These are phyloP conservation scores for Jamesozyma gamospora DNA, from an alignment of 805 yeast species.

Conservation along the genomic window DNA sequence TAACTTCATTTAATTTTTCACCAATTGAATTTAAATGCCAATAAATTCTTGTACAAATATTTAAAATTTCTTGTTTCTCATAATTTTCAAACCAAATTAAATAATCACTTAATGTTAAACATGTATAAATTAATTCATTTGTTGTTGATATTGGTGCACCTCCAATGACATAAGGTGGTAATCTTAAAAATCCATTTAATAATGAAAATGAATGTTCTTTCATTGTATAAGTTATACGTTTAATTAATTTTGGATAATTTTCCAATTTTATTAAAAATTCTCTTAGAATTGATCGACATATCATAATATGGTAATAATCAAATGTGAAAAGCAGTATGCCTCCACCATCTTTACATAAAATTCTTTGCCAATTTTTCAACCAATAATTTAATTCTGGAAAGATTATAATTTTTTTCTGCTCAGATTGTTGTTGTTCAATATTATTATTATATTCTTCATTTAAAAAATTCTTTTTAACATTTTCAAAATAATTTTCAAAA, in stretches of 20 bases:
- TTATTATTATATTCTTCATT: neutral
- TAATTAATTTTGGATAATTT: constrained; percentile 18
- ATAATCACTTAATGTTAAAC: constrained; percentile 42
- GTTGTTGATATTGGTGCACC: constrained; percentile 47
- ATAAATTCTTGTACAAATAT: constrained; percentile 41
- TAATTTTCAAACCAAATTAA: constrained; percentile 31
- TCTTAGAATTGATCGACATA: constrained; percentile 28
- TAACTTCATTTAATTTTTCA: constrained; percentile 47
- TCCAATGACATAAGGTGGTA: constrained; percentile 38
- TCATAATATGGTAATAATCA: constrained; percentile 40
- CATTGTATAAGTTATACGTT: constrained; percentile 32
- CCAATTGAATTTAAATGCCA: constrained; percentile 53
- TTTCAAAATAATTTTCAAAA: constrained; percentile 19
- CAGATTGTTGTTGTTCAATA: neutral
- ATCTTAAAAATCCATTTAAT: constrained; percentile 34
- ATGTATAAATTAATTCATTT: constrained; percentile 45
- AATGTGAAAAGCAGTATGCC: constrained; percentile 39
- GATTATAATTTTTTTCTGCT: constrained; percentile 4
- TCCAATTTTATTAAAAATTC: constrained; percentile 23
- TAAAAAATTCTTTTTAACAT: constrained; percentile 9
- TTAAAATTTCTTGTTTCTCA: constrained; percentile 36
- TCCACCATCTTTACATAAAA: constrained; percentile 40
- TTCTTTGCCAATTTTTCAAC: constrained; percentile 36
- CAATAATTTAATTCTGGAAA: constrained; percentile 36
- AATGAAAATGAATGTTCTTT: constrained; percentile 38